Percentiles rank a stretch among this genome's conserved stretches.
Conservation (phyloP, 371 early-diverging fungal species). For the Zopfochytrium polystomum region DNA sequence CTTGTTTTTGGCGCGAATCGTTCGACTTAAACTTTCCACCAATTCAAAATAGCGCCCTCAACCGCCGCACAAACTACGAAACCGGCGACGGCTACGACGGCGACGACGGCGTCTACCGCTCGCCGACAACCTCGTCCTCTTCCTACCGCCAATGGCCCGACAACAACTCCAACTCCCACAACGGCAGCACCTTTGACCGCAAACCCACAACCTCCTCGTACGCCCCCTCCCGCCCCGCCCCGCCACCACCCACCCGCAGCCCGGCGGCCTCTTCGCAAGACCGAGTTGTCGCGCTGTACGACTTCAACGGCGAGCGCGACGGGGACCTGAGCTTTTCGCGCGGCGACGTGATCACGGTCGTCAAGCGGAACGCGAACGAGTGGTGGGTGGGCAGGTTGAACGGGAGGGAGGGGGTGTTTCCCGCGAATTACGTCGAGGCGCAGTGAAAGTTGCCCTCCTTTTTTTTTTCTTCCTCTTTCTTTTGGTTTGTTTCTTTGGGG, state of each 20-base stretch:
- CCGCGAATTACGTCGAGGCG: conserved; percentile 32
- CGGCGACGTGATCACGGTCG: conserved; percentile 41
- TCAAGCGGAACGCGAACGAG: conserved; percentile 38
- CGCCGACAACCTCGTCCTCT: too few species aligned
- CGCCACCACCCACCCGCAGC: conserved; percentile 1
- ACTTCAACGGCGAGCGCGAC: conserved; percentile 32
- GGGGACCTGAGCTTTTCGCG: conserved; percentile 42
- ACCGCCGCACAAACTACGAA: too few species aligned
- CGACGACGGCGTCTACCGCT: too few species aligned
- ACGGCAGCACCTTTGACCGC: neutral
- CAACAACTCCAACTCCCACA: neutral
- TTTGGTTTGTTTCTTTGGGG: too few species aligned
- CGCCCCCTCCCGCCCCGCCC: neutral
- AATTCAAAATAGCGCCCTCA: too few species aligned
- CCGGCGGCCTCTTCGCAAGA: too few species aligned
- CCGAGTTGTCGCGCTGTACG: conserved; percentile 39
- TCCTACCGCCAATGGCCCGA: neutral
- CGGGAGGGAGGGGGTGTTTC: conserved; percentile 36
- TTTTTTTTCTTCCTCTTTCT: too few species aligned
- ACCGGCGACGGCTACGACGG: too few species aligned
- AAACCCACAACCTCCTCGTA: conserved; percentile 9
- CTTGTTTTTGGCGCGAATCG: too few species aligned
- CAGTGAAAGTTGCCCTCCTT: too few species aligned
- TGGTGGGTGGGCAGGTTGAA: conserved; percentile 50
- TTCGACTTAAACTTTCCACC: too few species aligned